A percentile compares a stretch with the other conserved stretches of the same genome.
Conservation (phyloP, 2,329 filamentous ascomycete genomes). For the Xylariaceae sp. region DNA sequence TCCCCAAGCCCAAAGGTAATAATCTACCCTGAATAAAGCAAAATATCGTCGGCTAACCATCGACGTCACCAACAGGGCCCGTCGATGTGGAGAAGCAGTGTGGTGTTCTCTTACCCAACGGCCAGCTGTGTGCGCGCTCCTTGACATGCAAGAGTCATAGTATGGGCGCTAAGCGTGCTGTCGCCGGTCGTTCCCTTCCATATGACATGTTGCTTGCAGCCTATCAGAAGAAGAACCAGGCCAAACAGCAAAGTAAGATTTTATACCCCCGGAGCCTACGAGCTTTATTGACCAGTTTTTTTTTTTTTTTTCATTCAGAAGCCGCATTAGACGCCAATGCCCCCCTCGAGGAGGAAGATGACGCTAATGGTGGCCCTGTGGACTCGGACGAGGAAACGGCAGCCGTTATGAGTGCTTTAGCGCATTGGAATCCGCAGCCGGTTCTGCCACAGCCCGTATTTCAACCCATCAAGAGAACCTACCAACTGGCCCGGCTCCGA, state of each 20-base stretch:
- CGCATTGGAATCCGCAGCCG: constrained; percentile 73
- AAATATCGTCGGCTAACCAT: constrained; percentile 6
- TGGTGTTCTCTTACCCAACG: constrained; percentile 80
- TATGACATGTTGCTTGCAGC: constrained; percentile 88
- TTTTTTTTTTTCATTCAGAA: no score
- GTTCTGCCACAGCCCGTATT: constrained; percentile 64
- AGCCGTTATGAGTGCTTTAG: constrained; percentile 76
- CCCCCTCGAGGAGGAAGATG: constrained; percentile 80
- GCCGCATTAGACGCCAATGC: constrained; percentile 93
- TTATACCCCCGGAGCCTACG: neutral
- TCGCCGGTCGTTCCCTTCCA: constrained; percentile 79
- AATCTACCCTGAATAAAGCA: neutral
- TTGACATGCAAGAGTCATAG: constrained; percentile 90
- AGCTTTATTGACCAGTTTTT: no score
- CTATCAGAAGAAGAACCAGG: constrained; percentile 97
- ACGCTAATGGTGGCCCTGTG: constrained; percentile 73
- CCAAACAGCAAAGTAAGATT: constrained; percentile 86
- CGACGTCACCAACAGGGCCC: constrained; percentile 50
- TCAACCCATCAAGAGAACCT: constrained; percentile 58
- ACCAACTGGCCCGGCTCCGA: constrained; percentile 58
- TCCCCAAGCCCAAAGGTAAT: constrained; percentile 74
- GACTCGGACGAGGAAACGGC: constrained; percentile 95
- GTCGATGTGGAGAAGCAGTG: constrained; percentile 94
- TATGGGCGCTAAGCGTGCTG: constrained; percentile 91
- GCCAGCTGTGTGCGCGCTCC: constrained; percentile 80